A percentile compares a stretch with the other conserved stretches of the same genome.
Conservation (phyloP, 2,329 filamentous ascomycete genomes). For the Stemphylium beticola region DNA sequence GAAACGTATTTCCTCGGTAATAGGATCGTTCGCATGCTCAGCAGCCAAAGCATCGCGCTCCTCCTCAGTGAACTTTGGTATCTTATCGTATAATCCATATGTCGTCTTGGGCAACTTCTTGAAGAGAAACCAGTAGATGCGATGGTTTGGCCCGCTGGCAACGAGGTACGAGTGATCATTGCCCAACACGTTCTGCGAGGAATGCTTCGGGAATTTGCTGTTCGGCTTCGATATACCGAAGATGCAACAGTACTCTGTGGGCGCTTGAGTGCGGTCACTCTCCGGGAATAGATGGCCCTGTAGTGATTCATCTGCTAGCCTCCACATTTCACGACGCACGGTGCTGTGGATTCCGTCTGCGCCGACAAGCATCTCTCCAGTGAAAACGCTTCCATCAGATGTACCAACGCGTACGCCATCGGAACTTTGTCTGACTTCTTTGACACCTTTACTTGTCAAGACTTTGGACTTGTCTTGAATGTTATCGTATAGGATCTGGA, state of each 20-base stretch:
- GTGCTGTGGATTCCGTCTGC: conserved; percentile 26
- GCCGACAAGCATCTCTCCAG: conserved; percentile 22
- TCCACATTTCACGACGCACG: conserved; percentile 25
- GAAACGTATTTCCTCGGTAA: not conserved
- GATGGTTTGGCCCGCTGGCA: not conserved
- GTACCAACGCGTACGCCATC: conserved; percentile 9
- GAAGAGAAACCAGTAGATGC: conserved; percentile 39
- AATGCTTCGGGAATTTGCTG: too few species aligned
- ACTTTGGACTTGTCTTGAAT: conserved; percentile 20
- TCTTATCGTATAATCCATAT: conserved; percentile 6
- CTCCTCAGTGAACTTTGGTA: conserved; percentile 37
- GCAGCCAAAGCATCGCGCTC: not conserved
- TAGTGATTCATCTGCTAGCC: conserved; percentile 1
- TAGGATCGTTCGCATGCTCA: not conserved
- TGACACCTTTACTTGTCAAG: not conserved
- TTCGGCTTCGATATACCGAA: conserved; percentile 9
- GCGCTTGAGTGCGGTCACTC: not conserved
- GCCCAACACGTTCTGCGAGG: too few species aligned
- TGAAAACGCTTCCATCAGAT: conserved; percentile 8
- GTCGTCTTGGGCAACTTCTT: conserved; percentile 23
- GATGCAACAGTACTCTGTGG: conserved; percentile 5
- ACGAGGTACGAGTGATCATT: too few species aligned
- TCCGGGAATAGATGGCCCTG: not conserved
- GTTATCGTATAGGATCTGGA: conserved; percentile 22
- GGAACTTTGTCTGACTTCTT: not conserved